Conservation (phyloP, 1,139 yeast species). For the Taphrina communis region DNA sequence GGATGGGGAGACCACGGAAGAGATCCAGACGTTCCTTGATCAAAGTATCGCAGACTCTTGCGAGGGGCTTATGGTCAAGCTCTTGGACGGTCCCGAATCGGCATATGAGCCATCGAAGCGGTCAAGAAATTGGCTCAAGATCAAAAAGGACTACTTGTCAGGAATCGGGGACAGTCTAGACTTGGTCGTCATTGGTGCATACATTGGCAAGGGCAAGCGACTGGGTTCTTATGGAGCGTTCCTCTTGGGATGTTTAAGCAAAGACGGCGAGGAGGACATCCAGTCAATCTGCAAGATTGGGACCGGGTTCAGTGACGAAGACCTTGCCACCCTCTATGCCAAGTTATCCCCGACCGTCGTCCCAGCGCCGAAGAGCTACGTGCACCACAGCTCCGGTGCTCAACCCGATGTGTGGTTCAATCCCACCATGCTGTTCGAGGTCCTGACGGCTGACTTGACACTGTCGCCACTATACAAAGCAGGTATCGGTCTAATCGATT, state of each 20-base stretch:
- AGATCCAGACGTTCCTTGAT: slow-evolving; percentile 80
- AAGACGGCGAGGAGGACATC: slow-evolving; percentile 79
- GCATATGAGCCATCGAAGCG: slow-evolving; percentile 93
- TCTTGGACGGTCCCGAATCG: slow-evolving; percentile 79
- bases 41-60: slow-evolving; percentile 88
- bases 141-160: slow-evolving; percentile 89
- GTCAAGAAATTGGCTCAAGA: slow-evolving; percentile 91
- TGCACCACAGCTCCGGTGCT: slow-evolving; percentile 65
- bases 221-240: slow-evolving; percentile 96
- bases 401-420: slow-evolving; percentile 72
- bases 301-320: slow-evolving; percentile 93
- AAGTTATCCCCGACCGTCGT: slow-evolving; percentile 73
- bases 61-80: slow-evolving; percentile 96
- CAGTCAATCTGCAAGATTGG: slow-evolving; percentile 97
- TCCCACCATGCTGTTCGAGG: slow-evolving; percentile 85
- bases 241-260: slow-evolving; percentile 83
- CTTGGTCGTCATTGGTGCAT: slow-evolving; percentile 92
- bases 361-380: slow-evolving; percentile 67
- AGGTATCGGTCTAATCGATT: slow-evolving; percentile 50
- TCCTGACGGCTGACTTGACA: slow-evolving; percentile 89
- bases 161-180: slow-evolving; percentile 97
- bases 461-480: slow-evolving; percentile 92
- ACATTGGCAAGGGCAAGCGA: slow-evolving; percentile 90
- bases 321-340: slow-evolving; percentile 64
- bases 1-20: slow-evolving; percentile 72